phyloP scores from a whole-genome alignment of 805 yeast species.

The Ogataea polymorpha region DNA sequence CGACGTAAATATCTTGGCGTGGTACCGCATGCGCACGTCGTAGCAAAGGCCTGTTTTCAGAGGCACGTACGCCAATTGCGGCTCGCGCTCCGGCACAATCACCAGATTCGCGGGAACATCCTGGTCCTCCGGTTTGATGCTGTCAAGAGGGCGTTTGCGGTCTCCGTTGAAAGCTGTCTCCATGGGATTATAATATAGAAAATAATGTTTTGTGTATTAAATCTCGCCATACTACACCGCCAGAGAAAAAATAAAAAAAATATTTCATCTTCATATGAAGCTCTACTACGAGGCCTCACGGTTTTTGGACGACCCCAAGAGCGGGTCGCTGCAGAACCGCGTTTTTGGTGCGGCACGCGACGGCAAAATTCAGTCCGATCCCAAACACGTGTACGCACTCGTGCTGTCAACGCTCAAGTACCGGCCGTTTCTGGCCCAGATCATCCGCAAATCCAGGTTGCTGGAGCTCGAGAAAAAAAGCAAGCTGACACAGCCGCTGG shows the following conservation, averaged over 20 bases:
- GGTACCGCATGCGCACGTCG: slow-evolving; percentile 97
- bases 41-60: slow-evolving; percentile 91
- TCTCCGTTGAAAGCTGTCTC: slow-evolving; percentile 1
- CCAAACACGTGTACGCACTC: slow-evolving; percentile 84
- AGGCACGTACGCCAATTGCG: slow-evolving; percentile 68
- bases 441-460: slow-evolving; percentile 69
- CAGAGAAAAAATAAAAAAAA: slow-evolving; percentile 10
- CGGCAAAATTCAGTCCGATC: slow-evolving; percentile 55
- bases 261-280: slow-evolving; percentile 26
- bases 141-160: slow-evolving; percentile 8
- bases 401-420: slow-evolving; percentile 75
- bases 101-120: slow-evolving; percentile 16
- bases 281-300: slow-evolving; percentile 42
- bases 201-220: not conserved
- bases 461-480: slow-evolving; percentile 46
- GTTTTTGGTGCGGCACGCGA: slow-evolving; percentile 49
- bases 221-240: slow-evolving; percentile 13
- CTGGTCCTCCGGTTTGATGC: slow-evolving; percentile 8
- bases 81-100: slow-evolving; percentile 57
- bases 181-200: slow-evolving; percentile 1
- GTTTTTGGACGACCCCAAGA: slow-evolving; percentile 39
- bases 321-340: slow-evolving; percentile 54
- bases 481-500: slow-evolving; percentile 50
- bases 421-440: slow-evolving; percentile 56
- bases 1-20: slow-evolving; percentile 88